Base-by-base conservation (phyloP, 1,284 basidiomycete species). In the Malassezia dermatis region DNA sequence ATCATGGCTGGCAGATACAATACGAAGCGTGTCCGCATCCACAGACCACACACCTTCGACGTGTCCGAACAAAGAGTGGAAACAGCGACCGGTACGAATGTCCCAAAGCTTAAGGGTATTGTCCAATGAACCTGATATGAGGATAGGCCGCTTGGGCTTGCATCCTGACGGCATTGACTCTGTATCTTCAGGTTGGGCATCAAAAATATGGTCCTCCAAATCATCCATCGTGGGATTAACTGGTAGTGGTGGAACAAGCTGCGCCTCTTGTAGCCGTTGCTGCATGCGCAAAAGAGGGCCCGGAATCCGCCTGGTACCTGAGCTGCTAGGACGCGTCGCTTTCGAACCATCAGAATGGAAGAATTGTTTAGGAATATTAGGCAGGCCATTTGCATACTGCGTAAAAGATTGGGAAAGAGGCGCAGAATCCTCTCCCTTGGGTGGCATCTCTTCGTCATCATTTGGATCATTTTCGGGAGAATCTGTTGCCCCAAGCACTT, bases 71-170 rank as follows among this genome's bases (percentile, higher is more conserved):
- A 94, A 80, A 30, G 94, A 96, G 64, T 82, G 80, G 46, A 83
- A 78, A 43, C 85, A 82, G 64, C 85, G 83, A 24, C 86, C 89
- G 1, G 83, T 83, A 63, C 93, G 88, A 39, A 96, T 83, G 70
- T 96, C 90, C 94, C 94, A 99, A 15, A 93, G 71, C 75, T 89
- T 90, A 77, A 98, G 85, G 13, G 90, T 96, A 73, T 96, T 96
- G 75, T 98, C 93, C 59, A 96, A 79, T 65, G 86, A 86, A 6
- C 90, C 91, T 0, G 88, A 89, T 56, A 94, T 83, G 51, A 98
- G 80, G 13, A 93, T 78, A 2, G 88, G 66, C 0, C 69, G 63
- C 27, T 59, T 42, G 17, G 43, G 15, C 24, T 56, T 52, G 31
- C 42, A 24, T 8, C 19, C 13, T 4, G 37, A n/a, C 13, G 35